Evolutionary conservation across 768 basidiomycete genomes (phyloP).

Genomic region (Kwoniella sp.): DNA sequence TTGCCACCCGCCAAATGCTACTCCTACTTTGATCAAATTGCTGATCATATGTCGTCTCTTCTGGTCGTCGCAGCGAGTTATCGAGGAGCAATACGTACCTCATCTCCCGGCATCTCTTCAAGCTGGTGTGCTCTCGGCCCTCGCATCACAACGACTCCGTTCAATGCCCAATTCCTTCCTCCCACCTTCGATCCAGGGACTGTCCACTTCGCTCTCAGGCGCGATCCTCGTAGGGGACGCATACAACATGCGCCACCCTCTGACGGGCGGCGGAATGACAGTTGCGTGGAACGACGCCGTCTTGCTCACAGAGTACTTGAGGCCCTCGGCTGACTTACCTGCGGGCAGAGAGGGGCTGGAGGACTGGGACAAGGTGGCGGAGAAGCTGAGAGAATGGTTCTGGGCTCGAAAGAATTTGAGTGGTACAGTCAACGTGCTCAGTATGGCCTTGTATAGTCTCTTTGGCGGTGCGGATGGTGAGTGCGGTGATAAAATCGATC

Average conservation of each 20-base stretch:
- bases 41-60: constrained; percentile 4
- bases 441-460: constrained; percentile 88
- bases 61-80: constrained; percentile 63
- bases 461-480: constrained; percentile 84
- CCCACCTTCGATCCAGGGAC: constrained; percentile 70
- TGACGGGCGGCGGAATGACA: constrained; percentile 98
- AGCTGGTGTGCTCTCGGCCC: constrained; percentile 65
- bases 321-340: constrained; percentile 52
- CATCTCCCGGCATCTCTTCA: constrained; percentile 77
- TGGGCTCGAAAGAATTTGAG: constrained; percentile 82
- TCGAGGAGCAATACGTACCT: constrained; percentile 73
- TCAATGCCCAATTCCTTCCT: constrained; percentile 96
- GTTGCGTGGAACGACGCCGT: constrained; percentile 88
- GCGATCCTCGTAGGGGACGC: constrained; percentile 85
- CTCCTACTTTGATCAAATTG: too few species aligned
- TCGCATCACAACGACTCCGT: constrained; percentile 78
- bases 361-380: constrained; percentile 57
- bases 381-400: constrained; percentile 71
- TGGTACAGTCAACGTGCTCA: constrained; percentile 87
- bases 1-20: too few species aligned
- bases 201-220: constrained; percentile 58
- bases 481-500: too few species aligned
- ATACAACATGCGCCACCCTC: constrained; percentile 98
- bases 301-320: constrained; percentile 67
- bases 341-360: constrained; percentile 50